These are phyloP conservation scores for Cryptosporidium ubiquitum DNA, from an alignment of 169 alveolate species.

Conservation along the genomic window DNA sequence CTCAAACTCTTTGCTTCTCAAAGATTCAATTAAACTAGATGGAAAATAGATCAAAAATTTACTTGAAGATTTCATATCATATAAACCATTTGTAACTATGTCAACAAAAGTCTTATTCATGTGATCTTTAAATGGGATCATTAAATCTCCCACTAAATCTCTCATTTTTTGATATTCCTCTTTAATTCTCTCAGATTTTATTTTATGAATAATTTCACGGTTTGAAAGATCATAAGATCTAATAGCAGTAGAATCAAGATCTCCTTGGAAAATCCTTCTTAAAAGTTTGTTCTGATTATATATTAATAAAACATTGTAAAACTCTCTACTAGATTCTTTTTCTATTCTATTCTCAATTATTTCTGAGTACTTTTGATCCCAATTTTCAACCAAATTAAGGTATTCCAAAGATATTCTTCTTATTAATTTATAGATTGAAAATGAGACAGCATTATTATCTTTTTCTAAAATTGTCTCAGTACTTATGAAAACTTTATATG, in stretches of 20 bases:
- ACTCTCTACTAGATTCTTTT: neutral
- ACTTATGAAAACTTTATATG: conserved; percentile 9
- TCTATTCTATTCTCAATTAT: neutral
- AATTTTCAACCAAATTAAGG: neutral
- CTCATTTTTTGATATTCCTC: neutral
- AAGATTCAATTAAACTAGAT: neutral
- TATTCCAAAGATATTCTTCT: neutral
- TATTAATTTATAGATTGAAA: neutral
- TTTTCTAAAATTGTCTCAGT: neutral
- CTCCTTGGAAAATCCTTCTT: neutral
- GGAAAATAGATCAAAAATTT: conserved; percentile 30
- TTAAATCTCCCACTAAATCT: conserved; percentile 2
- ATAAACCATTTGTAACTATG: conserved; percentile 20
- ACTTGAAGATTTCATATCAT: conserved; percentile 1
- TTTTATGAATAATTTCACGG: neutral
- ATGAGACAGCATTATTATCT: neutral
- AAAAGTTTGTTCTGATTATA: conserved; percentile 8
- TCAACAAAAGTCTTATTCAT: conserved; percentile 19
- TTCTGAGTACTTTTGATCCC: neutral
- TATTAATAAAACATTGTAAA: conserved; percentile 19
- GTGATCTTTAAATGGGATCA: neutral
- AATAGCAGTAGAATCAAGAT: neutral
- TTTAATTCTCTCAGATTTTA: neutral
- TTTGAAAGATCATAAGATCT: neutral
- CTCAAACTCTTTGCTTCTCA: neutral